These are phyloP conservation scores for Carex littledalei DNA, from an alignment of 176 grass and related monocot species.

Conservation along the genomic window DNA sequence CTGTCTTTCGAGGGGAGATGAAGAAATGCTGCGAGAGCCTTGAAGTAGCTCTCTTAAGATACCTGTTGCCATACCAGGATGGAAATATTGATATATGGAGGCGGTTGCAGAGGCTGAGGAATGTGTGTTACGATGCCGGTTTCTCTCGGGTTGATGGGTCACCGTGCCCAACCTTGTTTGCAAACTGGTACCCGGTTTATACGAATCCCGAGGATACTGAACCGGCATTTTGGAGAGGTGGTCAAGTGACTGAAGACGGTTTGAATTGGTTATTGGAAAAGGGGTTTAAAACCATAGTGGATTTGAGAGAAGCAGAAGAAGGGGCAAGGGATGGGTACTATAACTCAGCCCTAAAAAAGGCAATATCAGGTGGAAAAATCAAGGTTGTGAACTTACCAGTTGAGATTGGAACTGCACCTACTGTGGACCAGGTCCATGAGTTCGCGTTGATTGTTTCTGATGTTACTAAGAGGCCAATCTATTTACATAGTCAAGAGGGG, in stretches of 20 bases:
- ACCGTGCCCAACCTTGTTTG: conserved; percentile 84
- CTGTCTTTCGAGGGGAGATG: conserved; percentile 82
- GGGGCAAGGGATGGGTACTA: conserved; percentile 63
- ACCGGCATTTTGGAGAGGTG: conserved; percentile 92
- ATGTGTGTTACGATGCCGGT: conserved; percentile 80
- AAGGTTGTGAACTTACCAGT: conserved; percentile 80
- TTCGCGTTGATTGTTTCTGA: conserved; percentile 72
- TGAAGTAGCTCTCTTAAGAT: conserved; percentile 69
- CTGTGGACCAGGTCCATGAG: conserved; percentile 61
- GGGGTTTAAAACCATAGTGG: conserved; percentile 86
- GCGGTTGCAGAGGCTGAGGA: conserved; percentile 77
- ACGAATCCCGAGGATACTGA: conserved; percentile 48
- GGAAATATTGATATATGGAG: conserved; percentile 57
- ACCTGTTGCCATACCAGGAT: conserved; percentile 37
- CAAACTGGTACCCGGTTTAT: conserved; percentile 86
- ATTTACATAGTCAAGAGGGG: conserved; percentile 92
- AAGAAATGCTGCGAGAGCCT: conserved; percentile 92
- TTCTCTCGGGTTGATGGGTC: conserved; percentile 66
- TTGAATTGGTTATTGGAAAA: conserved; percentile 61
- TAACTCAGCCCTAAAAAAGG: conserved; percentile 46
- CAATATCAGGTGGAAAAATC: conserved; percentile 66
- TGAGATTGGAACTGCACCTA: conserved; percentile 73
- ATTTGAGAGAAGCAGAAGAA: conserved; percentile 61
- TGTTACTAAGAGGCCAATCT: conserved; percentile 56
- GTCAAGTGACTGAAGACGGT: conserved; percentile 80